A percentile compares a stretch with the other conserved stretches of the same genome.
Evolutionary conservation across 257 asterid species (phyloP).

Genomic region (Cynanchum wilfordii): DNA sequence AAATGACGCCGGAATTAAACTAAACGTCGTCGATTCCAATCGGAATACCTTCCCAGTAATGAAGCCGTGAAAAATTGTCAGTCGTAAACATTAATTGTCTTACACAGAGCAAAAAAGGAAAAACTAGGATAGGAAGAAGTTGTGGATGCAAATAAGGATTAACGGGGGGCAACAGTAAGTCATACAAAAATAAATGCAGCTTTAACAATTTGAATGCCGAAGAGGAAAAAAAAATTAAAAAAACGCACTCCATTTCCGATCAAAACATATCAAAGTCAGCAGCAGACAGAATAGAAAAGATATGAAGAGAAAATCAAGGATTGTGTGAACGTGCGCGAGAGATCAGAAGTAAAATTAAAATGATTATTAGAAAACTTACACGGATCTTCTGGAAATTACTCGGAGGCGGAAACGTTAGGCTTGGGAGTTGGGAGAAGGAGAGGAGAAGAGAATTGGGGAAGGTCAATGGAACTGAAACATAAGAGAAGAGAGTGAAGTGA

Average conservation of each 20-base stretch:
- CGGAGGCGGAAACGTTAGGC: background rate
- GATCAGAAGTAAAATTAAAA: background rate
- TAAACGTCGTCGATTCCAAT: background rate
- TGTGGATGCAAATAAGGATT: background rate
- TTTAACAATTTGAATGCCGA: background rate
- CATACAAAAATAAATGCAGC: background rate
- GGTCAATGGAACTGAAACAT: too few relatives aligned
- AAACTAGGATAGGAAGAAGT: background rate
- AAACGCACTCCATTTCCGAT: background rate
- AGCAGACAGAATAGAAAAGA: background rate
- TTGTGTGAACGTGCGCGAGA: background rate
- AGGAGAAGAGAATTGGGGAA: background rate
- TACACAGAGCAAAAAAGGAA: too few relatives aligned
- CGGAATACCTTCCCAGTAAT: background rate
- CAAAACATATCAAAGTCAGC: background rate
- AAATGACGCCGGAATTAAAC: background rate
- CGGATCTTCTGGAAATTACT: background rate
- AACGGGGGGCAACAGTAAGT: background rate
- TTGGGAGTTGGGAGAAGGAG: background rate
- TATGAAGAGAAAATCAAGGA: background rate
- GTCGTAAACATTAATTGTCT: background rate
- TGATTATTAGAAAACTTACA: conserved; percentile 11
- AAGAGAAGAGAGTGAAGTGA: background rate
- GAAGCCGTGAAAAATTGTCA: background rate
- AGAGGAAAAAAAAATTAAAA: background rate